Evolutionary conservation across 2,329 filamentous ascomycete species (phyloP).

Genomic region (Thermothelomyces thermophilus): DNA sequence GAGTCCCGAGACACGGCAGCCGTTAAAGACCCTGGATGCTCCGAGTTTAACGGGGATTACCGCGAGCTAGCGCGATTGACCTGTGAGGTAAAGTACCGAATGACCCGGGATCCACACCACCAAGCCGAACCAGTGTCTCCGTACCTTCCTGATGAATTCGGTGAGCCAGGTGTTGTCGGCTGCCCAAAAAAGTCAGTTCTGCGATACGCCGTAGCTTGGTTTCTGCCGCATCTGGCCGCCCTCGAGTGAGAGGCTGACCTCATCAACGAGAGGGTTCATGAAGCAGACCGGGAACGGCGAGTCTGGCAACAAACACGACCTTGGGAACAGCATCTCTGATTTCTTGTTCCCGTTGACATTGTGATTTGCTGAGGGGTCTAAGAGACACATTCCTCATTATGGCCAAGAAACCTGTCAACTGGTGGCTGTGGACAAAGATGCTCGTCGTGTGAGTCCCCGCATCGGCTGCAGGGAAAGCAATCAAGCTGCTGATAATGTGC

Average conservation of each 20-base stretch:
- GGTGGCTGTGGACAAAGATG: constrained; percentile 63
- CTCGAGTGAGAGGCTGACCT: constrained; percentile 13
- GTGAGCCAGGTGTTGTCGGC: not conserved
- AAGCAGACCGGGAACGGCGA: not conserved
- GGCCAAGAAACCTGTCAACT: constrained; percentile 44
- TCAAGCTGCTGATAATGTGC: constrained; percentile 11
- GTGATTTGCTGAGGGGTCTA: not conserved
- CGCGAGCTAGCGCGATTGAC: no score
- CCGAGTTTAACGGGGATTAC: not conserved
- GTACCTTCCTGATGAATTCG: no score
- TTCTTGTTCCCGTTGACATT: no score
- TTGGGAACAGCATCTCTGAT: not conserved
- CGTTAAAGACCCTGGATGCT: not conserved
- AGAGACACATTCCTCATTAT: constrained; percentile 10
- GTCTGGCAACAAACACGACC: not conserved
- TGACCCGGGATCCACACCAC: no score
- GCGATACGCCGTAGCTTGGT: not conserved
- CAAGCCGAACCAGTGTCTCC: no score
- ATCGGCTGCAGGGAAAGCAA: not conserved
- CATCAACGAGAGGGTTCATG: not conserved
- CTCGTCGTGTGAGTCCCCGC: constrained; percentile 51
- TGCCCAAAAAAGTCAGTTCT: not conserved
- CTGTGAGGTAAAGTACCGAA: no score
- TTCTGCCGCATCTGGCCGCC: constrained; percentile 17
- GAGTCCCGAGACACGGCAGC: constrained; percentile 5